phyloP scores from a whole-genome alignment of 2,329 filamentous ascomycete genomes.

The Phoma herbarum region DNA sequence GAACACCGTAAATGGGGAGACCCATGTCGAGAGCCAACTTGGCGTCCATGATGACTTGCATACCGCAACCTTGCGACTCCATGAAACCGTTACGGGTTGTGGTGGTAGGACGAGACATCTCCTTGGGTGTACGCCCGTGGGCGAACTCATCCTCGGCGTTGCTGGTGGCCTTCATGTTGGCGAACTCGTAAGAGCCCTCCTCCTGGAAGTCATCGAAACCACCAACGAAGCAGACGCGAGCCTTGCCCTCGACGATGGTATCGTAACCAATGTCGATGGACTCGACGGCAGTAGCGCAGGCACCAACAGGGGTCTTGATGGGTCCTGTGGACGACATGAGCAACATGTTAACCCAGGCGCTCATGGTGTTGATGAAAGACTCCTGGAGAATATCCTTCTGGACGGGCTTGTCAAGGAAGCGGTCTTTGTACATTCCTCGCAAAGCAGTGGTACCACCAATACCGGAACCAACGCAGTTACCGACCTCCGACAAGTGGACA shows the following conservation, averaged over 20 bases:
- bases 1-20: conserved; percentile 93
- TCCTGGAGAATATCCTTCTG: conserved; percentile 99
- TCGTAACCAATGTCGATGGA: conserved; percentile 98
- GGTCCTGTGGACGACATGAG: conserved; percentile 95
- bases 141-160: conserved; percentile 96
- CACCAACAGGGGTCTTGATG: conserved; percentile 98
- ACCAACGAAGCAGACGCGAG: conserved; percentile 95
- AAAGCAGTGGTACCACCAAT: conserved; percentile 94
- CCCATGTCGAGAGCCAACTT: conserved; percentile 97
- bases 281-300: conserved; percentile 96
- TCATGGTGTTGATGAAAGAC: conserved; percentile 99
- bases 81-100: conserved; percentile 98
- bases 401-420: conserved; percentile 93
- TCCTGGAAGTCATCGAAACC: conserved; percentile 99
- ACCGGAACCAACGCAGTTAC: conserved; percentile 98
- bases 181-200: conserved; percentile 98
- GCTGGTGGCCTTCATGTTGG: conserved; percentile 99
- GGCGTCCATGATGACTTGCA: conserved; percentile 98
- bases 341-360: conserved; percentile 99
- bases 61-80: conserved; percentile 98
- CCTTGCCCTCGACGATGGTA: conserved; percentile 98
- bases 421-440: conserved; percentile 97
- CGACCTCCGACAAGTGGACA: conserved; percentile 95
- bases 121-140: conserved; percentile 91
- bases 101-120: conserved; percentile 98